Evolutionary conservation across 108 stramenopile genomes (phyloP).

Genomic region (Nitzschia sp.): DNA sequence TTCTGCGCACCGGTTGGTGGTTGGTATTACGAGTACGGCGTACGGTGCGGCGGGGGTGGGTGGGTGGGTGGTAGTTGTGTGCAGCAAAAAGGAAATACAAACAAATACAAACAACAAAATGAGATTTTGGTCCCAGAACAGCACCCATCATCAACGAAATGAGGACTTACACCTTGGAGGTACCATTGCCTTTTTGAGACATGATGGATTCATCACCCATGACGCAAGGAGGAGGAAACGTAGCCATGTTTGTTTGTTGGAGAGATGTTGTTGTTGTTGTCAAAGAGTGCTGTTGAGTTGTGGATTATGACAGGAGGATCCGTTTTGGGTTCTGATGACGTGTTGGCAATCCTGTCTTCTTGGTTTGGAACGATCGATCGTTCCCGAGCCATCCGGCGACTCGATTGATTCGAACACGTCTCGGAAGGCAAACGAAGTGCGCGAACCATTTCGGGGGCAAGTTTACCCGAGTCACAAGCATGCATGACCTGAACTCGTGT

Average conservation of each 20-base stretch:
- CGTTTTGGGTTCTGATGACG: no score
- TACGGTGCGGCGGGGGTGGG: neutral
- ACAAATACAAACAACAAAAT: neutral
- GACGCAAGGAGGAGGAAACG: conserved; percentile 59
- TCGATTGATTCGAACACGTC: no score
- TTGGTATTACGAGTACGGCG: no score
- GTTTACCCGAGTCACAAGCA: no score
- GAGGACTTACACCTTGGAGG: conserved; percentile 47
- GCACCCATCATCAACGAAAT: neutral
- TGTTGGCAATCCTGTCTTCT: no score
- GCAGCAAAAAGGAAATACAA: neutral
- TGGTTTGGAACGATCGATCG: no score
- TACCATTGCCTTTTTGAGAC: conserved; percentile 78
- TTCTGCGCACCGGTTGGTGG: no score
- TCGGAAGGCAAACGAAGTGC: no score
- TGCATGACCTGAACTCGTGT: no score
- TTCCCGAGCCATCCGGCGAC: no score
- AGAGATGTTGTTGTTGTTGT: neutral
- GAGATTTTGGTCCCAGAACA: neutral
- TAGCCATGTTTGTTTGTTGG: conserved; percentile 3
- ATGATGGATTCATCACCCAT: conserved; percentile 89
- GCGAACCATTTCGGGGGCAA: no score
- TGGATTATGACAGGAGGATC: neutral
- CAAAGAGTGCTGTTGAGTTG: neutral
- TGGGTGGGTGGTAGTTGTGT: neutral